A percentile compares a stretch with the other conserved stretches of the same genome.
These are phyloP conservation scores for Lojkania enalia DNA, from an alignment of 2,329 filamentous ascomycete genomes.

Conservation along the genomic window DNA sequence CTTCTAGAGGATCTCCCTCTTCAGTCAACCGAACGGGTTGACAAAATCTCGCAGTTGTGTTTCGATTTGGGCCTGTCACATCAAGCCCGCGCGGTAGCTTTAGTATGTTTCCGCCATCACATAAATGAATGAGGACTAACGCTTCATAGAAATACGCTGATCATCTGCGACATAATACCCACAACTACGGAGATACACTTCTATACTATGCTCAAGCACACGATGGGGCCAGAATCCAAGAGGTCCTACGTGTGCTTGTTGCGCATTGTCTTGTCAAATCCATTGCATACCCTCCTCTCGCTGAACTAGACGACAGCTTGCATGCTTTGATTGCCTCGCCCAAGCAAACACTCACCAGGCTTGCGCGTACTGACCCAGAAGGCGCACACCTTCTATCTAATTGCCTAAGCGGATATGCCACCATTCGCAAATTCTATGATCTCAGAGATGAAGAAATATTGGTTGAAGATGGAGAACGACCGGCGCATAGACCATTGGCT, in stretches of 20 bases:
- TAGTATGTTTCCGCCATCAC: constrained; percentile 60
- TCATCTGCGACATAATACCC: constrained; percentile 69
- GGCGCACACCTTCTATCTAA: constrained; percentile 82
- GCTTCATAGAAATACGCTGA: constrained; percentile 75
- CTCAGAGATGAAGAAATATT: constrained; percentile 71
- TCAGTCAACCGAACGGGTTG: constrained; percentile 70
- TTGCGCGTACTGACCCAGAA: constrained; percentile 75
- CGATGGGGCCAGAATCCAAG: constrained; percentile 74
- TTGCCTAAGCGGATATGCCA: constrained; percentile 89
- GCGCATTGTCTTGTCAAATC: constrained; percentile 87
- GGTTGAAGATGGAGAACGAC: constrained; percentile 41
- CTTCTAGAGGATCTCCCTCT: constrained; percentile 75
- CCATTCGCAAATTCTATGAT: constrained; percentile 85
- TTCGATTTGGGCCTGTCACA: constrained; percentile 75
- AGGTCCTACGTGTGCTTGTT: constrained; percentile 83
- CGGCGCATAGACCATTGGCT: constrained; percentile 57
- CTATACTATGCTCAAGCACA: constrained; percentile 91
- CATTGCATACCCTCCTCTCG: constrained; percentile 71
- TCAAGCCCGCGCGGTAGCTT: constrained; percentile 78
- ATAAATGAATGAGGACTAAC: constrained; percentile 21
- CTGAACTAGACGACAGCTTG: constrained; percentile 74
- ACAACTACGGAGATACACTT: constrained; percentile 82
- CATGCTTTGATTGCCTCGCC: constrained; percentile 71
- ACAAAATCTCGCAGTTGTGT: constrained; percentile 79
- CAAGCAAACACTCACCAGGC: constrained; percentile 68